Conservation (phyloP, 1,139 yeast genomes). For the Candida dubliniensis region DNA sequence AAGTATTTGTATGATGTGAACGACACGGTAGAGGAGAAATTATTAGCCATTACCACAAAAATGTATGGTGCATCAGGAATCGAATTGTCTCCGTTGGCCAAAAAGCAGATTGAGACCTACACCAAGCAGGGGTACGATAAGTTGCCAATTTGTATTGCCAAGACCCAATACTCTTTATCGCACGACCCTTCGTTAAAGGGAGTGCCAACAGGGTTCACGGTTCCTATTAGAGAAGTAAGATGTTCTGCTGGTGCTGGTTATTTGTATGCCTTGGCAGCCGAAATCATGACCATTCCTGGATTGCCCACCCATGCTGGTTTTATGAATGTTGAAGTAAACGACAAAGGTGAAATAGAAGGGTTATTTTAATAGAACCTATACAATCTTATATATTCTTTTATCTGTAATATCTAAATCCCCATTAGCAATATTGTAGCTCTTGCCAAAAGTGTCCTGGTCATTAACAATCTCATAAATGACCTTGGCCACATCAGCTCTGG, state of each 20-base stretch:
- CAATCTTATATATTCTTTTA: constrained; percentile 5
- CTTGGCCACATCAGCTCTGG: constrained; percentile 34
- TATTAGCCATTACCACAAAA: constrained; percentile 63
- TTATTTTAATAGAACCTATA: constrained; percentile 44
- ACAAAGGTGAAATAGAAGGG: constrained; percentile 79
- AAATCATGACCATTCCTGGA: constrained; percentile 83
- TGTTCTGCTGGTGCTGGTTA: constrained; percentile 84
- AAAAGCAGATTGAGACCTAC: constrained; percentile 63
- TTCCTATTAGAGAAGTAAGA: constrained; percentile 79
- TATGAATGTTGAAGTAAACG: constrained; percentile 81
- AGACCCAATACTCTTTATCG: constrained; percentile 79
- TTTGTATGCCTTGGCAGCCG: constrained; percentile 78
- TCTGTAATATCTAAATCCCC: constrained; percentile 18
- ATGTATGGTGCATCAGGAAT: constrained; percentile 76
- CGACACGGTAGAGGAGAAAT: constrained; percentile 62
- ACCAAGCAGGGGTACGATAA: constrained; percentile 71
- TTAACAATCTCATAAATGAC: constrained; percentile 24
- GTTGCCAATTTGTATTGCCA: constrained; percentile 79
- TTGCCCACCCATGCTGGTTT: constrained; percentile 80
- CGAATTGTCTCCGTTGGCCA: constrained; percentile 67
- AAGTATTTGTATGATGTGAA: constrained; percentile 61
- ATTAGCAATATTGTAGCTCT: constrained; percentile 25
- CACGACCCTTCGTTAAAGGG: constrained; percentile 82
- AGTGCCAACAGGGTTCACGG: constrained; percentile 74
- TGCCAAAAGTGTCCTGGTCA: constrained; percentile 26